Base-by-base conservation (phyloP, 192 early-diverging fungal genomes). In the Cladochytrium replicatum region DNA sequence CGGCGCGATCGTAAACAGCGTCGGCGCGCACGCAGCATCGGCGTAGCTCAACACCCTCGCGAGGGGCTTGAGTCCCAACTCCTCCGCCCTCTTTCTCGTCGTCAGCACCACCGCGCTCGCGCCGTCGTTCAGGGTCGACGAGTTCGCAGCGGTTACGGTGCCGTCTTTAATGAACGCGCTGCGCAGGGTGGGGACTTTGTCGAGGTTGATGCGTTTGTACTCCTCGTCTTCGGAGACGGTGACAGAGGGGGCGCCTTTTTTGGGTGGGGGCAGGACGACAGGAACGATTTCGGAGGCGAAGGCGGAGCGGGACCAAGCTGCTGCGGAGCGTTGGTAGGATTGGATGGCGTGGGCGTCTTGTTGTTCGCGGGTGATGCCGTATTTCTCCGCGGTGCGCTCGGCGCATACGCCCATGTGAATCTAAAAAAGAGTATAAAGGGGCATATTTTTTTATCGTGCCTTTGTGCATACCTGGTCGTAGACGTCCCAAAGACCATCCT, bases 1-100 rank as follows among this genome's bases (percentile, higher is more conserved):
- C 19, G 94, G 94, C 2, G 94, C 94, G 61, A 93, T 90, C 29
- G 93, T 84, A 74, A 98, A 98, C 57, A 93, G 88, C 44, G 89
- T 83, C 24, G 94, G 94, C 21, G 69, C 66, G 32, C 75, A 80
- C 30, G 93, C 89, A 2, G 94, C 94, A 66, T 98, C 94, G 24
- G 83, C 94, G 45, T 80, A 91, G 19, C 84, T 82, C 27, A 93
- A 56, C 48, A 98, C 83, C 31, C 80, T 74, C 23, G 93, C 94
- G 30, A 97, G 63, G 28, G 94, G 94, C 65, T 79, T 88, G 32
- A 91, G 52, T 31, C 86, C 81, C 26, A 85, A 71, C 28, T 72
- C 78, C 13, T 82, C 61, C 30, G 88, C 89, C 50, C 78, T 83
- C 45, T 72, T 69, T 34, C 77, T 70, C 31, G 86, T 82, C 71